Evolutionary conservation across 2,329 filamentous ascomycete genomes (phyloP).

Genomic region (Penicillium sp.): DNA sequence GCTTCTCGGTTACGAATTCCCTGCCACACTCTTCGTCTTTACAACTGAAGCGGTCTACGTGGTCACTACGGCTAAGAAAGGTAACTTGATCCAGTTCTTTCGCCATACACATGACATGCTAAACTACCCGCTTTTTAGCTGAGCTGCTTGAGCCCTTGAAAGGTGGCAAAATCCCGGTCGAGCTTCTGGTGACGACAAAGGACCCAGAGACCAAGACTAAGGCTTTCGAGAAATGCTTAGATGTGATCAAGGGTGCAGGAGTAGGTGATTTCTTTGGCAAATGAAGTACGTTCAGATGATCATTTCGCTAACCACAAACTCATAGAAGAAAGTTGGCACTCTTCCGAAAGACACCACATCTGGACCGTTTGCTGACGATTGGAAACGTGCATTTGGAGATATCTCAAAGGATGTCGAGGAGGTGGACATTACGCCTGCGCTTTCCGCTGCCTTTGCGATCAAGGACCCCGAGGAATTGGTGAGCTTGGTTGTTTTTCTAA

Average conservation of each 20-base stretch:
- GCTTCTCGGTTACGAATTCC: constrained; percentile 98
- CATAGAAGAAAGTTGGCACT: constrained; percentile 81
- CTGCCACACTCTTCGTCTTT: constrained; percentile 89
- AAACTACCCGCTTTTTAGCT: constrained; percentile 53
- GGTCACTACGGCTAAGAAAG: constrained; percentile 96
- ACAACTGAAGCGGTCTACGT: constrained; percentile 86
- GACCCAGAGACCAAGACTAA: constrained; percentile 89
- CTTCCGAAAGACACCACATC: constrained; percentile 79
- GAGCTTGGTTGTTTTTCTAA: constrained; percentile 25
- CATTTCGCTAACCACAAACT: constrained; percentile 2
- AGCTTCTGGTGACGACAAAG: constrained; percentile 88
- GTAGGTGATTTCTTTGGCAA: constrained; percentile 51
- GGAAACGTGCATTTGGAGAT: constrained; percentile 78
- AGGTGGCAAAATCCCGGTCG: constrained; percentile 85
- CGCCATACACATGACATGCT: neutral
- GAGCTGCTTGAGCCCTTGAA: constrained; percentile 91
- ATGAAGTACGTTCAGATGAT: neutral
- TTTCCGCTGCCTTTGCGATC: constrained; percentile 84
- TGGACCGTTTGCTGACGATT: constrained; percentile 92
- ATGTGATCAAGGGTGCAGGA: constrained; percentile 82
- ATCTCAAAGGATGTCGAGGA: constrained; percentile 83
- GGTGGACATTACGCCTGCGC: constrained; percentile 76
- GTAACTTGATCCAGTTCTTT: constrained; percentile 46
- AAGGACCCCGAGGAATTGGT: constrained; percentile 93
- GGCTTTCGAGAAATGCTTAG: constrained; percentile 78